Base-by-base conservation (phyloP, 805 yeast genomes). In the Phaffomyces thermotolerans region DNA sequence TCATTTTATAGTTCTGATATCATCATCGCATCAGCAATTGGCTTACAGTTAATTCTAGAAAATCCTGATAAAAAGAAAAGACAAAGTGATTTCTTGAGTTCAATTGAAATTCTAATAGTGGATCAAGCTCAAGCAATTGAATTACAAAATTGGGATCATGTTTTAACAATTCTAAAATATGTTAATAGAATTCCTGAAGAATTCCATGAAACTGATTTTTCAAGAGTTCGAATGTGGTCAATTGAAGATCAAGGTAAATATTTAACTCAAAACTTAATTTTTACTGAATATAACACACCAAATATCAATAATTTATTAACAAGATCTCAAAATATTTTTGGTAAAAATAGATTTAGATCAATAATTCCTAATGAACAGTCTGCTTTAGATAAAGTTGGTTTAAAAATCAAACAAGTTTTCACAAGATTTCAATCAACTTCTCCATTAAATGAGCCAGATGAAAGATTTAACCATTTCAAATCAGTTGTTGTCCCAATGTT, bases 131-230 rank as follows among this genome's bases (percentile, higher is more conserved):
- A 89, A 57, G 85, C 88, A 27, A 71, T 90, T 50, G 84, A 86
- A 57, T 84, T 84, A 84, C 99, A 93, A 64, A 88, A 90, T 57
- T 84, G 97, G 90, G 84, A 84, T 32, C 95, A 91, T 64, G 73
- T 93, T 8, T 63, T 62, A 27, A 79, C 81, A 14, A 64, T 84
- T n/a, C 67, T 81, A 52, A 78, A 79, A 49, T 79, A 82, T 58
- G 52, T 89, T 44, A 89, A 90, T 63, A 68, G 72, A 44, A 78
- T 89, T 37, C 98, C 98, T 6, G 76, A 78, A 49, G 78, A 82
- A 40, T 80, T 84, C 50, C 89, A 79, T 50, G 84, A 79, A 45
- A 84, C 95, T 14, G 99, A 93, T 64, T 93, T 93, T 63, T 79
- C 93, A 45, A 75, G 99, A 52, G 81, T 93, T 33, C 75, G 96